Evolutionary conservation across 1,139 yeast species (phyloP).

Genomic region (Pneumocystis canis): DNA sequence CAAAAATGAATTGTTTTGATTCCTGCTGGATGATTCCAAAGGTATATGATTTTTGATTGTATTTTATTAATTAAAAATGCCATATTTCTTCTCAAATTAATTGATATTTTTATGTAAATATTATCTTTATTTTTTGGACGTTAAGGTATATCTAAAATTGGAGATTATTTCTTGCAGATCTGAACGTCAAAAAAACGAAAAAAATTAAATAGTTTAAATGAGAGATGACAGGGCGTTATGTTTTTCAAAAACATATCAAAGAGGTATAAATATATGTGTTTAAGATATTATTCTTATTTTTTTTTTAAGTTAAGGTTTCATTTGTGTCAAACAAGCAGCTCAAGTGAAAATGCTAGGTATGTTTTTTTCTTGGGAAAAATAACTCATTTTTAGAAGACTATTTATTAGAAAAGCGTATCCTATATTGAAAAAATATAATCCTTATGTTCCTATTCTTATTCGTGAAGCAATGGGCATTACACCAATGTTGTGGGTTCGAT

Average conservation of each 20-base stretch:
- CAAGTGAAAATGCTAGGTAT: constrained; percentile 46
- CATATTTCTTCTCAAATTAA: not conserved
- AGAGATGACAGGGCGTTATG: constrained; percentile 40
- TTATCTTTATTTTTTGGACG: too few species aligned
- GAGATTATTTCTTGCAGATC: not conserved
- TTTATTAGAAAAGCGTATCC: constrained; percentile 36
- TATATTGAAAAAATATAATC: constrained; percentile 40
- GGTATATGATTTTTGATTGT: constrained; percentile 41
- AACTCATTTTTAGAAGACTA: constrained; percentile 39
- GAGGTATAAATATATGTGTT: constrained; percentile 2
- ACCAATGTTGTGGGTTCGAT: constrained; percentile 62
- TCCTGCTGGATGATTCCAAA: constrained; percentile 77
- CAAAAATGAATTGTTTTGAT: constrained; percentile 93
- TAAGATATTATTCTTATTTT: not conserved
- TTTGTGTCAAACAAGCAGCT: constrained; percentile 59
- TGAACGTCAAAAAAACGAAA: not conserved
- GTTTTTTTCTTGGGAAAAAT: constrained; percentile 15
- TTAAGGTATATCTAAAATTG: too few species aligned
- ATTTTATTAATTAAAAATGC: not conserved
- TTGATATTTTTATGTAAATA: too few species aligned
- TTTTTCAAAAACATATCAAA: constrained; percentile 48
- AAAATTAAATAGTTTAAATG: not conserved
- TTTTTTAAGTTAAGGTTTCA: constrained; percentile 55
- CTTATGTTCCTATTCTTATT: constrained; percentile 51
- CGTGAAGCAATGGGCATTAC: constrained; percentile 63